Conservation (phyloP, 2,329 filamentous ascomycete genomes). For the Colletotrichum paranaense region DNA sequence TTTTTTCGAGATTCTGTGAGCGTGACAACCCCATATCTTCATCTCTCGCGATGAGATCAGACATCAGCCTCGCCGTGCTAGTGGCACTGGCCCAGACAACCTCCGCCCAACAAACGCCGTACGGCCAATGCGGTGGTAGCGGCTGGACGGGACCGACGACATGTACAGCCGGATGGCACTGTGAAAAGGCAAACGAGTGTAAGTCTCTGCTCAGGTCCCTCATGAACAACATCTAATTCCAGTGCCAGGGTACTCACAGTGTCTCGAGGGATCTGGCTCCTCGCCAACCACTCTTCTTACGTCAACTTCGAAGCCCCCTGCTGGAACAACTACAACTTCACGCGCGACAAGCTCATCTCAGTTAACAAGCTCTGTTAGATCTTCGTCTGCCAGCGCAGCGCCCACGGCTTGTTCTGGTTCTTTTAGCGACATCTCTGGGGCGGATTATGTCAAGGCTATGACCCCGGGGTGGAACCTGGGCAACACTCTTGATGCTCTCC, state of each 20-base stretch:
- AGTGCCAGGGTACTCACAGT: slow-evolving; percentile 28
- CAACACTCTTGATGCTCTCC: slow-evolving; percentile 61
- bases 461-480: slow-evolving; percentile 71
- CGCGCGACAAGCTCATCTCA: not conserved
- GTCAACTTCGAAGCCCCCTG: not conserved
- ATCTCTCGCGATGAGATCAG: not conserved
- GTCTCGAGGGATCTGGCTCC: slow-evolving; percentile 18
- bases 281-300: slow-evolving; percentile 13
- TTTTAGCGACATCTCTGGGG: slow-evolving; percentile 58
- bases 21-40: not conserved
- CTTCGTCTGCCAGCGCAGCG: slow-evolving; percentile 12
- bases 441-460: slow-evolving; percentile 56
- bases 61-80: not conserved
- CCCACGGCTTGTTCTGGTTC: slow-evolving; percentile 48
- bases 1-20: not conserved
- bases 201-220: not conserved
- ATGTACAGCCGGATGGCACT: slow-evolving; percentile 29
- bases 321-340: not conserved
- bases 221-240: not conserved
- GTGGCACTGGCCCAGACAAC: not conserved
- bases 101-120: slow-evolving; percentile 11
- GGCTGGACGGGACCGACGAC: slow-evolving; percentile 30
- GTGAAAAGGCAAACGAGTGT: slow-evolving; percentile 25
- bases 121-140: slow-evolving; percentile 31
- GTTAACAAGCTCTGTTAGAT: not conserved